Conservation (phyloP, 2,329 filamentous ascomycete genomes). For the Penicillium sp. region DNA sequence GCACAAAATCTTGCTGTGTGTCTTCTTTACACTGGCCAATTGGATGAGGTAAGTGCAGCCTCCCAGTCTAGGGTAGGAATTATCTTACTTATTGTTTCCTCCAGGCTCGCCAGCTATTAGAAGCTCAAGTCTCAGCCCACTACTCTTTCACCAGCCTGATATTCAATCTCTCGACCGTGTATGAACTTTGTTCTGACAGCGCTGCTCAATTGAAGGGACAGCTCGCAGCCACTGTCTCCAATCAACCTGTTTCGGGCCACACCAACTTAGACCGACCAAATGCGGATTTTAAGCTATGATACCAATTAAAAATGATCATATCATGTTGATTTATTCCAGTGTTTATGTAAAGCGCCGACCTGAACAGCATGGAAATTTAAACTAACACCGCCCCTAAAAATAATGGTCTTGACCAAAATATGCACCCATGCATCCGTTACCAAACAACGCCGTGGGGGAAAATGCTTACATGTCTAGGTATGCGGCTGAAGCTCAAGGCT, state of each 20-base stretch:
- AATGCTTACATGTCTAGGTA: slow-evolving; percentile 6
- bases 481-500: slow-evolving; percentile 19
- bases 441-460: slow-evolving; percentile 17
- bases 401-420: slow-evolving; percentile 17
- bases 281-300: slow-evolving; percentile 75
- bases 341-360: slow-evolving; percentile 14
- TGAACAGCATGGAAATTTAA: slow-evolving; percentile 7
- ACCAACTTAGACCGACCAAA: slow-evolving; percentile 73
- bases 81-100: slow-evolving; percentile 5
- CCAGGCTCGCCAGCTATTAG: slow-evolving; percentile 70
- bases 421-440: slow-evolving; percentile 15
- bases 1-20: slow-evolving; percentile 84
- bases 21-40: slow-evolving; percentile 76
- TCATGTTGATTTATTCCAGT: slow-evolving; percentile 13
- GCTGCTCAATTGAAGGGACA: slow-evolving; percentile 70
- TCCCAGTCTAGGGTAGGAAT: not conserved
- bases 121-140: slow-evolving; percentile 65
- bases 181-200: slow-evolving; percentile 85
- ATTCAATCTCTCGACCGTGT: slow-evolving; percentile 89
- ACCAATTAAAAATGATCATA: slow-evolving; percentile 10
- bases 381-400: slow-evolving; percentile 20
- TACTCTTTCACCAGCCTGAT: slow-evolving; percentile 77
- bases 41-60: slow-evolving; percentile 64
- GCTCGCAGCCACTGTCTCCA: slow-evolving; percentile 72
- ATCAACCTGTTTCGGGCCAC: slow-evolving; percentile 56